Evolutionary conservation across 345 rosid genomes (phyloP), one percentile per base, ranked within the genome.

Genomic region (Odontarrhena argentea): DNA sequence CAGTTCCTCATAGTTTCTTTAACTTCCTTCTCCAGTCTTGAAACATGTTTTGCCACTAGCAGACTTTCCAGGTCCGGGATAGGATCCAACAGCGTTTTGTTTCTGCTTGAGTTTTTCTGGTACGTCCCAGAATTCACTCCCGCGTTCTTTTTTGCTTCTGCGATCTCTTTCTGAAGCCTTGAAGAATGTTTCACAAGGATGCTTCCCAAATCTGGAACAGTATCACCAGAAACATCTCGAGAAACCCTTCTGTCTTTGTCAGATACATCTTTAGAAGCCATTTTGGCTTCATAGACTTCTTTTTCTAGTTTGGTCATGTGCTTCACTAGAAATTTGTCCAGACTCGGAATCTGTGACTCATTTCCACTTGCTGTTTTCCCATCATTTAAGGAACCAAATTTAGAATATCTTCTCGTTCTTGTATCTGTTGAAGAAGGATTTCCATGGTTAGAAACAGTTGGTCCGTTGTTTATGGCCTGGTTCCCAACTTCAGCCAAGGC

Each of bases 291-390:
- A 71, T 71, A 76, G 48, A 92, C 89, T 77, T 92, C 96, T 73
- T 59, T 84, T 79, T 92, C 98, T 37, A 92, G 89, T 75, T 79
- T 85, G 28, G 91, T 77, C 85, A 80, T 75, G 79, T 77, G 92
- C 79, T 86, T 92, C 30, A 92, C 96, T 73, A 92, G 71, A 79
- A 76, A 83, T 80, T 89, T 89, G 65, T 89, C 98, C 53, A 92
- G 60, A 83, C 93, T 85, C 0, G 85, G 96, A 70, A 92, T 68
- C 70, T 83, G 85, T 1, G 76, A 60, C 55, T 77, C 88, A 7
- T 25, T 65, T 51, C 83, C 77, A 60, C 63, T 69, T 67, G 48
- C 70, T 71, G 41, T 40, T 48, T 62, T 66, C 25, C 76, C 81
- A 50, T 63, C 78, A 36, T 2, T 61, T 7, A 67, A 72, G 22